Conservation (phyloP, 257 asterid genomes). For the Gentiana dahurica region DNA sequence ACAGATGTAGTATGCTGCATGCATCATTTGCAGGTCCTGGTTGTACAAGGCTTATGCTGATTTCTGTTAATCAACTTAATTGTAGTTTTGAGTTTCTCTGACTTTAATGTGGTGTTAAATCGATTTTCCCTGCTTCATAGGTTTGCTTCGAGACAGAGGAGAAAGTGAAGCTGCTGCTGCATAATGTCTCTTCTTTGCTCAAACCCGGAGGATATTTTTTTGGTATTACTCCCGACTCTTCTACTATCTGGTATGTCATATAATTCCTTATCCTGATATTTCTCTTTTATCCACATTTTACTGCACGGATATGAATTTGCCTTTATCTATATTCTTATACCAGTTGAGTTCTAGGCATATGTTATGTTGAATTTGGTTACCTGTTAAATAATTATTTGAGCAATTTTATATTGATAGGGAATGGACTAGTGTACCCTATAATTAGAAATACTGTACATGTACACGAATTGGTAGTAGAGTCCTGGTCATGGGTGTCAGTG, state of each 20-base stretch:
- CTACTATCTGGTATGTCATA: constrained; percentile 81
- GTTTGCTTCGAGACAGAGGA: constrained; percentile 85
- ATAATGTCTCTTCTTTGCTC: constrained; percentile 77
- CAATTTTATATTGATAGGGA: too few species aligned
- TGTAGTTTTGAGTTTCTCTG: constrained; percentile 8
- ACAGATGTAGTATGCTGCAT: constrained; percentile 86
- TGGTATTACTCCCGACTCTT: constrained; percentile 95
- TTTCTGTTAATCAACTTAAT: background rate
- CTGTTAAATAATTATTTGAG: too few species aligned
- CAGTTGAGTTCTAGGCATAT: too few species aligned
- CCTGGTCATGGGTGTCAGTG: too few species aligned
- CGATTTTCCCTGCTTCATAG: constrained; percentile 26
- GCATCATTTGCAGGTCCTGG: constrained; percentile 82
- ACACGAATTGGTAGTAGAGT: too few species aligned
- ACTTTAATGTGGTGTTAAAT: background rate
- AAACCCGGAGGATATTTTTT: constrained; percentile 96
- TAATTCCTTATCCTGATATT: background rate
- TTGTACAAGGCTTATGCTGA: constrained; percentile 1
- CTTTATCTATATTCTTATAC: too few species aligned
- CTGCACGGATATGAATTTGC: too few species aligned
- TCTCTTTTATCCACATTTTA: background rate
- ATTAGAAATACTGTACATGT: too few species aligned
- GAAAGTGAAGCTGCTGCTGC: constrained; percentile 60
- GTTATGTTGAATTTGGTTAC: too few species aligned
- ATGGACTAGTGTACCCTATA: too few species aligned